A percentile compares a stretch with the other conserved stretches of the same genome.
These are phyloP conservation scores for Ceratocystis diversiconidia DNA, from an alignment of 2,329 filamentous ascomycete species.

Conservation along the genomic window DNA sequence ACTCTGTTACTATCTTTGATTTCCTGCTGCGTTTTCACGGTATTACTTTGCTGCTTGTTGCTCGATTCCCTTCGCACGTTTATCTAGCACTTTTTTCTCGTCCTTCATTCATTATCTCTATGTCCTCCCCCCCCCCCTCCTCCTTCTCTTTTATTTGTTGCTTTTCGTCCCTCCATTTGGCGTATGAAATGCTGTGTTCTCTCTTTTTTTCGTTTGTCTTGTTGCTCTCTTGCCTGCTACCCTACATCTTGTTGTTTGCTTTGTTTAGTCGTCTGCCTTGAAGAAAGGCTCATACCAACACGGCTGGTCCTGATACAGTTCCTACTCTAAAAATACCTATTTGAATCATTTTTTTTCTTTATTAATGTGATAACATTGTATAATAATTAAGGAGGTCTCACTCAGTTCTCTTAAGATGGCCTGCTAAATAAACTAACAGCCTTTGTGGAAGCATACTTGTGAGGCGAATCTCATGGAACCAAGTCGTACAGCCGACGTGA, in stretches of 20 bases:
- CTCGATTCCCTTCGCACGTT: slow-evolving; percentile 7
- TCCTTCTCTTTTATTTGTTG: slow-evolving; percentile 8
- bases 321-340: not conserved
- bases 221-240: not conserved
- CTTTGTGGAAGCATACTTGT: not conserved
- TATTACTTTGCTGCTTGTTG: slow-evolving; percentile 8
- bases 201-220: slow-evolving; percentile 6
- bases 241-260: not conserved
- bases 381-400: not conserved
- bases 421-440: not conserved
- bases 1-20: not conserved
- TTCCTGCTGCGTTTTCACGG: slow-evolving; percentile 5
- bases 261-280: not conserved
- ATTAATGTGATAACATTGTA: not conserved
- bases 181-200: slow-evolving; percentile 7
- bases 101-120: slow-evolving; percentile 22
- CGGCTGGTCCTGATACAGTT: slow-evolving; percentile 3
- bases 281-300: slow-evolving; percentile 11
- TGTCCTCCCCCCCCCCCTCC: slow-evolving; percentile 19
- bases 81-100: slow-evolving; percentile 10
- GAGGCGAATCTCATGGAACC: not conserved
- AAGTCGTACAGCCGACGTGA: not conserved
- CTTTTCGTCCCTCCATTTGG: slow-evolving; percentile 4
- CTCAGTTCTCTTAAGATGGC: not conserved
- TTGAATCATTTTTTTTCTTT: not conserved